Evolutionary conservation across 2,329 filamentous ascomycete species (phyloP).

Genomic region (Cytospora chrysosperma): DNA sequence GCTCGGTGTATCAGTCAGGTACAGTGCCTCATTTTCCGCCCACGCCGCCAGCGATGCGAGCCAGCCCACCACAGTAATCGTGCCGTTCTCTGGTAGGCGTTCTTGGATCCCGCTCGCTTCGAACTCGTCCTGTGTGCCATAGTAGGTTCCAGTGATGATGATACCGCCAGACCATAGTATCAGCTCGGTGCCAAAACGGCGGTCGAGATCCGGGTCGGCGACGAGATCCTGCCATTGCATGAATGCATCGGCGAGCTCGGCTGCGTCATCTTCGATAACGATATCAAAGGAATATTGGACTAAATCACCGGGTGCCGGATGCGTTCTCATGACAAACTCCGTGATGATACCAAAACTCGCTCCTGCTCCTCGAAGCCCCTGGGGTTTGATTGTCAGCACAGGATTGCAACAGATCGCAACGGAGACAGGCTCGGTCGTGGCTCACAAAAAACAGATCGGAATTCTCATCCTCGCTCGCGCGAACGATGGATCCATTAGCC

Average conservation of each 20-base stretch:
- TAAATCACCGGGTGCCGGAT: constrained; percentile 53
- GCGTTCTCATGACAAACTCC: constrained; percentile 55
- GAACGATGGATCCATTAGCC: constrained; percentile 51
- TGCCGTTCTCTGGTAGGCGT: constrained; percentile 44
- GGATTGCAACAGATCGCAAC: not conserved
- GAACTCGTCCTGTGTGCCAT: constrained; percentile 58
- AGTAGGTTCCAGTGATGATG: constrained; percentile 60
- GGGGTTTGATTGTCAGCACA: not conserved
- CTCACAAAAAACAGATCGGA: constrained; percentile 54
- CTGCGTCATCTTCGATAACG: constrained; percentile 44
- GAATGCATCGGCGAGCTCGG: constrained; percentile 49
- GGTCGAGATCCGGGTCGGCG: constrained; percentile 53
- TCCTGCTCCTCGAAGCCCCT: constrained; percentile 56
- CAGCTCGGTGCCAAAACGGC: constrained; percentile 58
- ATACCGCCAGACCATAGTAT: constrained; percentile 53
- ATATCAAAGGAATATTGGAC: constrained; percentile 60
- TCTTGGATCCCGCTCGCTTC: constrained; percentile 48
- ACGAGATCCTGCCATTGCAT: constrained; percentile 59
- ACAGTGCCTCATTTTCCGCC: constrained; percentile 48
- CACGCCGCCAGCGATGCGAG: constrained; percentile 55
- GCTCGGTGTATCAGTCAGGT: constrained; percentile 45
- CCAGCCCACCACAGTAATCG: constrained; percentile 60
- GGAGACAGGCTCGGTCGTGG: constrained; percentile 1
- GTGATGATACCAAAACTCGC: constrained; percentile 58
- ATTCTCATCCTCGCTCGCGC: constrained; percentile 47